Conservation (phyloP, 2,329 filamentous ascomycete species). For the Aspergillus costaricaensis region DNA sequence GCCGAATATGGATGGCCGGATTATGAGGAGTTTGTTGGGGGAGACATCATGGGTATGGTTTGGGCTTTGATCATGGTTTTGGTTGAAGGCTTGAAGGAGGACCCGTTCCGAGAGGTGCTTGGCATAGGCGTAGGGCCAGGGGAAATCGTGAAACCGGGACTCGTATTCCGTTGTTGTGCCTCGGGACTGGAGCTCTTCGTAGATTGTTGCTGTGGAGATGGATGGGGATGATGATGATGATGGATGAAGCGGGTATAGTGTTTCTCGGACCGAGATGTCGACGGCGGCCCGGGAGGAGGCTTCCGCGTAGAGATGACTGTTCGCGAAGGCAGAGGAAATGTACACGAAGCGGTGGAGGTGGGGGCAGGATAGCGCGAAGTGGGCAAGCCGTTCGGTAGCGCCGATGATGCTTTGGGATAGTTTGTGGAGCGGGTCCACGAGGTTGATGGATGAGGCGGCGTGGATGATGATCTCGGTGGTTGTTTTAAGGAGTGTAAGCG, state of each 20-base stretch:
- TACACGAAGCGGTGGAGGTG: slow-evolving; percentile 21
- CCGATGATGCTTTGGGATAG: slow-evolving; percentile 7
- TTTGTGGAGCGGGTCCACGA: background rate
- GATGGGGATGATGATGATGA: background rate
- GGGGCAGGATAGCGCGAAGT: slow-evolving; percentile 10
- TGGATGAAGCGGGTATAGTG: slow-evolving; percentile 13
- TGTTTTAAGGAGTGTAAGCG: background rate
- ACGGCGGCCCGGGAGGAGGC: background rate
- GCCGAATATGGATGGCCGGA: slow-evolving; percentile 17
- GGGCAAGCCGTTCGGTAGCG: slow-evolving; percentile 12
- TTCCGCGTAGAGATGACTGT: slow-evolving; percentile 13
- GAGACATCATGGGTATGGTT: too few species aligned
- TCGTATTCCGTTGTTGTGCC: slow-evolving; percentile 4
- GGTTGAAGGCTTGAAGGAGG: background rate
- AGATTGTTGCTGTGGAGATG: background rate
- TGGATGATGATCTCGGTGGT: slow-evolving; percentile 21
- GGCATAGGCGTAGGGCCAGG: slow-evolving; percentile 20
- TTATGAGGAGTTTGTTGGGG: slow-evolving; percentile 14
- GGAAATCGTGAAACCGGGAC: slow-evolving; percentile 11
- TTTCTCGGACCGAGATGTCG: slow-evolving; percentile 16
- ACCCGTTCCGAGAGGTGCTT: slow-evolving; percentile 20
- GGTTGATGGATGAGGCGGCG: slow-evolving; percentile 19
- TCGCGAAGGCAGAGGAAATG: slow-evolving; percentile 23
- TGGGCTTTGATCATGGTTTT: background rate
- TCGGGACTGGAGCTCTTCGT: slow-evolving; percentile 1